Conservation (phyloP, 352 stramenopile species). For the Phytophthora hybrid region DNA sequence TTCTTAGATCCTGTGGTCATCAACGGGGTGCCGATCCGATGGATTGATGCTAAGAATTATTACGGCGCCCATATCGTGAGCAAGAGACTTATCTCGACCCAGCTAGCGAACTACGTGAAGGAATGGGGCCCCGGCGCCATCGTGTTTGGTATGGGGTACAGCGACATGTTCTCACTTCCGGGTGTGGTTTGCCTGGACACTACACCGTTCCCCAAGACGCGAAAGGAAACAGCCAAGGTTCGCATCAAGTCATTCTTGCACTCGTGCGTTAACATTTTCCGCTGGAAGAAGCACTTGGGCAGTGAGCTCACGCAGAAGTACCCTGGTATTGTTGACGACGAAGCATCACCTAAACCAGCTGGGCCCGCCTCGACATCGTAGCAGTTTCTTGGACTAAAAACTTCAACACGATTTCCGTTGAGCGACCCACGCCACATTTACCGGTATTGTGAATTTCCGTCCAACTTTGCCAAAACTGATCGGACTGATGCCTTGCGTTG, state of each 20-base stretch:
- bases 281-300: slow-evolving; percentile 82
- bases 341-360: slow-evolving; percentile 13
- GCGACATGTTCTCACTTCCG: slow-evolving; percentile 87
- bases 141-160: slow-evolving; percentile 90
- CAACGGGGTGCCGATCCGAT: slow-evolving; percentile 86
- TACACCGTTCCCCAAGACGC: slow-evolving; percentile 83
- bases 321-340: slow-evolving; percentile 28
- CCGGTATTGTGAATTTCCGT: too few relatives aligned
- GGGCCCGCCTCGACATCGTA: not conserved
- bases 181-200: slow-evolving; percentile 86
- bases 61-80: slow-evolving; percentile 91
- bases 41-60: slow-evolving; percentile 91
- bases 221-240: slow-evolving; percentile 73
- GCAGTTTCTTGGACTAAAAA: not conserved
- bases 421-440: not conserved
- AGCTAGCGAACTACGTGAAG: slow-evolving; percentile 86
- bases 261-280: slow-evolving; percentile 71
- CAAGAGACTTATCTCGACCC: slow-evolving; percentile 85
- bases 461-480: too few relatives aligned
- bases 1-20: slow-evolving; percentile 84
- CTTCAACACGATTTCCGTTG: not conserved
- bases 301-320: slow-evolving; percentile 84
- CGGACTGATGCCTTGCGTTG: too few relatives aligned
- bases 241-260: slow-evolving; percentile 81
- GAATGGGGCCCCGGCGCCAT: slow-evolving; percentile 87